Base-by-base conservation (phyloP, 148 eudicot genomes). In the Rhododendron henanense region DNA sequence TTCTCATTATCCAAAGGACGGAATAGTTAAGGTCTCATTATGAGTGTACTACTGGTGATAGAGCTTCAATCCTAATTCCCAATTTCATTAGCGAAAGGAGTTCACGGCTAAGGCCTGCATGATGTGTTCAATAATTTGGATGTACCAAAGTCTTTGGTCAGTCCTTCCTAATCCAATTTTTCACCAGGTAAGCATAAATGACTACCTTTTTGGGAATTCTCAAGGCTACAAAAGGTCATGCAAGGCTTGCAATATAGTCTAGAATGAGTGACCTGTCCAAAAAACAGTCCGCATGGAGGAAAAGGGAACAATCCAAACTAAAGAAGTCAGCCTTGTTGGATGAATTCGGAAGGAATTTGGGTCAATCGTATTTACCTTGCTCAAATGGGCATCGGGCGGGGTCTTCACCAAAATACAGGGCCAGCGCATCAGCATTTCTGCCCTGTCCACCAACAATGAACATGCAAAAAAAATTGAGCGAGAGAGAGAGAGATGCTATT, bases 351-450 rank as follows among this genome's bases (percentile, higher is more conserved):
- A 55, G 55, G 44, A 35, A 14, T 39, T 31, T 71, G 79, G 69
- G 61, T 45, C 69, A 16, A 59, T 67, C 65, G 45, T 50, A 71
- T 83, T 85, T 92, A 93, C 98, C 99, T 97, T 97, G 99, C 88
- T 97, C 99, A 84, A 97, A 97, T 25, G 99, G 98, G 88, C 93
- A 95, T 28, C 96, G 95, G n/a, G 95, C 91, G 87, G 99, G 98
- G 89, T 97, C 99, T 90, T 97, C 99, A 41, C 99, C 99, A 87
- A 97, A 95, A 91, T 95, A 97, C 25, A 90, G 78, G 61, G 96
- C 98, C 75, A 97, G 90, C 63, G 95, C 98, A 93, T 97, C 99
- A 71, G 99, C 99, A 87, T 93, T 95, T 88, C 92, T 94, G 89
- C 99, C 99, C 99, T 97, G 94, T 88, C 88, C 78, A 88, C 84